A percentile compares a stretch with the other conserved stretches of the same genome.
These are phyloP conservation scores for Urochloa ruziziensis DNA, from an alignment of 176 grass and related monocot species.

Conservation along the genomic window DNA sequence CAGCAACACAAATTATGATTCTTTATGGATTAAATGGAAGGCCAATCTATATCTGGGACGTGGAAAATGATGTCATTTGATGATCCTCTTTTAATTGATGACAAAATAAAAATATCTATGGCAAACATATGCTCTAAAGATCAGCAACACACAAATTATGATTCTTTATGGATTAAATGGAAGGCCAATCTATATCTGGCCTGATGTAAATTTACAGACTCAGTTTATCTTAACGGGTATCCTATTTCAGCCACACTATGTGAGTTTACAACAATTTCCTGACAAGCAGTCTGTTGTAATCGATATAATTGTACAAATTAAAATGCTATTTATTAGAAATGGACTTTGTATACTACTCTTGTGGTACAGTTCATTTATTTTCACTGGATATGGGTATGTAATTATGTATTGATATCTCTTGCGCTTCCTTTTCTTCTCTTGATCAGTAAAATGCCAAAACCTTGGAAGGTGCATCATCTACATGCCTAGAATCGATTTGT, in stretches of 20 bases:
- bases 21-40: not conserved
- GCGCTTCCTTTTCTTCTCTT: not conserved
- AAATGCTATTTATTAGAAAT: constrained; percentile 7
- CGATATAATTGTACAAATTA: constrained; percentile 17
- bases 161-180: not conserved
- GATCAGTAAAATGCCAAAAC: constrained; percentile 71
- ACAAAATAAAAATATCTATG: constrained; percentile 1
- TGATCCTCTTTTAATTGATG: not conserved
- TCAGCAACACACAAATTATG: not conserved
- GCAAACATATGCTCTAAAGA: not conserved
- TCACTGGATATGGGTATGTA: constrained; percentile 10
- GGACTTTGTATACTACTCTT: not conserved
- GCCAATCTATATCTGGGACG: not conserved
- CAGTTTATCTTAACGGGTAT: not conserved
- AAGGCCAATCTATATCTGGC: not conserved
- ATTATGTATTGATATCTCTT: constrained; percentile 24
- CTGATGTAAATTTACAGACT: not conserved
- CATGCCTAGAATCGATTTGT: constrained; percentile 97
- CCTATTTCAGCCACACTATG: not conserved
- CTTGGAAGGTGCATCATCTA: constrained; percentile 85
- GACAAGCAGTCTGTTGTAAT: not conserved
- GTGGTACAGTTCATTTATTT: constrained; percentile 24
- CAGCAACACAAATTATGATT: not conserved
- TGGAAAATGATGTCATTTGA: not conserved
- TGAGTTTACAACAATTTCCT: constrained; percentile 5